Evolutionary conservation across 805 yeast genomes (phyloP).

Genomic region (Lipomyces lipofer): DNA sequence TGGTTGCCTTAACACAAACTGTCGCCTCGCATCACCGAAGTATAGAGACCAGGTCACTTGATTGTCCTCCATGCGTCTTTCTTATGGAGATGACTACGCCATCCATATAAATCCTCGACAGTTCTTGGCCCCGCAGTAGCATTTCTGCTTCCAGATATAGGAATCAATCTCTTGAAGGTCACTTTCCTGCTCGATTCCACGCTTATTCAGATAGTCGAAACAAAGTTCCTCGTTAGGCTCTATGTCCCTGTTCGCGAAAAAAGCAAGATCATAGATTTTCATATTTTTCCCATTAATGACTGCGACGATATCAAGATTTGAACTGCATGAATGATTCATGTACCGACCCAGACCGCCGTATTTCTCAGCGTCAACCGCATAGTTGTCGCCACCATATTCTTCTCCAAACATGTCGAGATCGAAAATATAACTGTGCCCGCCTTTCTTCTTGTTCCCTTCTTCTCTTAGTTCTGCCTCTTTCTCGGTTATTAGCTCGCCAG

Average conservation of each 20-base stretch:
- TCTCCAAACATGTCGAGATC: constrained; percentile 17
- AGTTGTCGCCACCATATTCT: constrained; percentile 7
- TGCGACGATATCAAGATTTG: constrained; percentile 16
- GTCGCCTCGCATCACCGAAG: too few relatives aligned
- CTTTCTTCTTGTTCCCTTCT: constrained; percentile 2
- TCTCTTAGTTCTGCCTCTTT: constrained; percentile 24
- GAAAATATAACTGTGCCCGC: background rate
- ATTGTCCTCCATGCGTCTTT: too few relatives aligned
- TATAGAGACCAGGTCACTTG: too few relatives aligned
- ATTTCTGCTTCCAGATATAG: background rate
- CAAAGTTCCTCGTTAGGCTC: constrained; percentile 21
- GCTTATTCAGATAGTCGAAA: constrained; percentile 14
- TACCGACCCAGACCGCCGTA: constrained; percentile 21
- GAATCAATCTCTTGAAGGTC: background rate
- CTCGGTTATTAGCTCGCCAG: constrained; percentile 24
- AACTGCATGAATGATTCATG: constrained; percentile 28
- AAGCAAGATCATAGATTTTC: constrained; percentile 18
- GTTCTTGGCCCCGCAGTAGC: constrained; percentile 7
- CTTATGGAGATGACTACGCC: too few relatives aligned
- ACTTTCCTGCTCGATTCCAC: background rate
- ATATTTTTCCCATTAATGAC: constrained; percentile 5
- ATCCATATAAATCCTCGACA: constrained; percentile 12
- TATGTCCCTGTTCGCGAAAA: constrained; percentile 22
- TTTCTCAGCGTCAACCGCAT: constrained; percentile 17
- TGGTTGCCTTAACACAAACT: too few relatives aligned